These are phyloP conservation scores for Beauveria bassiana DNA, from an alignment of 2,329 filamentous ascomycete species.

Conservation along the genomic window DNA sequence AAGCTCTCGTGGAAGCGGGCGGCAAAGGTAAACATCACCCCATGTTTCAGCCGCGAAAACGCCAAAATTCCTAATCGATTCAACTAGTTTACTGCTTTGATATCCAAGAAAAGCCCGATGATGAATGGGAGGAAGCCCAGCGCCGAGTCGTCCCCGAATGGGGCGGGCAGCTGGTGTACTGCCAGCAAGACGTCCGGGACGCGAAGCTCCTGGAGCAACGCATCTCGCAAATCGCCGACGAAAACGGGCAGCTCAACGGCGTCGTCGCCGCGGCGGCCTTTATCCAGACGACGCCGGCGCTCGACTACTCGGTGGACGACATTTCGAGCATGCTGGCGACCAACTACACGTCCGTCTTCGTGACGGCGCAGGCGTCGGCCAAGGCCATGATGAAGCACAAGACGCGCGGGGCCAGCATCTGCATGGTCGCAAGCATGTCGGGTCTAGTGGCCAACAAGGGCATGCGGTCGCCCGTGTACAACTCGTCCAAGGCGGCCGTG, in stretches of 20 bases:
- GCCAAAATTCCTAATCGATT: neutral
- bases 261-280: slow-evolving; percentile 62
- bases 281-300: slow-evolving; percentile 59
- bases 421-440: slow-evolving; percentile 50
- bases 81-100: slow-evolving; percentile 49
- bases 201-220: slow-evolving; percentile 48
- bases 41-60: neutral
- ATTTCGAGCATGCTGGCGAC: slow-evolving; percentile 59
- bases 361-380: slow-evolving; percentile 63
- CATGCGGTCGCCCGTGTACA: slow-evolving; percentile 59
- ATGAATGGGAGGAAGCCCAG: slow-evolving; percentile 54
- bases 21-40: slow-evolving; percentile 41
- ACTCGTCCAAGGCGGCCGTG: slow-evolving; percentile 58
- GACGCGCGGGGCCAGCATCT: slow-evolving; percentile 42
- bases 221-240: slow-evolving; percentile 51
- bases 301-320: slow-evolving; percentile 54
- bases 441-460: slow-evolving; percentile 47
- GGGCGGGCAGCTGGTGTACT: slow-evolving; percentile 57
- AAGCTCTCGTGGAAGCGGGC: slow-evolving; percentile 67
- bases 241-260: slow-evolving; percentile 57
- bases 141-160: slow-evolving; percentile 54
- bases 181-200: slow-evolving; percentile 60
- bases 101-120: slow-evolving; percentile 38
- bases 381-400: slow-evolving; percentile 50
- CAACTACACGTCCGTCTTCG: slow-evolving; percentile 61